A percentile compares a stretch with the other conserved stretches of the same genome.
phyloP scores from a whole-genome alignment of 2,329 filamentous ascomycete species.

The Aspergillus arachidicola region DNA sequence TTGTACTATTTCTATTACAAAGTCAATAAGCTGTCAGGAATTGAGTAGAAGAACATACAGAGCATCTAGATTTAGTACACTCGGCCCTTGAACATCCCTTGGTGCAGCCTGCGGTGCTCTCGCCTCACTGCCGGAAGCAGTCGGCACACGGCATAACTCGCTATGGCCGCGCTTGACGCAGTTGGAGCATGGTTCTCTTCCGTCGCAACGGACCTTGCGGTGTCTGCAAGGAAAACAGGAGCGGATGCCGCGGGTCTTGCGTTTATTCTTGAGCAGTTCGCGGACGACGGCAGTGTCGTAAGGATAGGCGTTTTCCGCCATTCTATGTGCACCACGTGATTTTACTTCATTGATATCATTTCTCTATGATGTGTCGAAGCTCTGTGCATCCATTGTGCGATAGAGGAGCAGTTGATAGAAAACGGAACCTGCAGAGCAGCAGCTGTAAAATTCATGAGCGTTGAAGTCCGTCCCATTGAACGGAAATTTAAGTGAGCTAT shows the following conservation, averaged over 20 bases:
- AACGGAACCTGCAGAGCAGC: not conserved
- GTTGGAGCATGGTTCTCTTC: slow-evolving; percentile 19
- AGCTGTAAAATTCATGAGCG: not conserved
- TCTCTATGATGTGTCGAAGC: not conserved
- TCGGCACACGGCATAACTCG: slow-evolving; percentile 24
- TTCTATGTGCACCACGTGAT: not conserved
- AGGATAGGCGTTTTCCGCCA: slow-evolving; percentile 21
- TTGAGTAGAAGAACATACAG: not conserved
- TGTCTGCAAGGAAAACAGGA: slow-evolving; percentile 30
- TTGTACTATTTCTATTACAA: not conserved
- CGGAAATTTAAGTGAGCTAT: not conserved
- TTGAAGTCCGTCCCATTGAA: not conserved
- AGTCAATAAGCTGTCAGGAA: not conserved
- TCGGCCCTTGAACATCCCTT: not conserved
- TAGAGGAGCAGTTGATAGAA: not conserved
- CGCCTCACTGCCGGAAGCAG: slow-evolving; percentile 3
- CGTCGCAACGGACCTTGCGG: slow-evolving; percentile 26
- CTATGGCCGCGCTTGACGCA: slow-evolving; percentile 23
- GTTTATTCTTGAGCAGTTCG: slow-evolving; percentile 27
- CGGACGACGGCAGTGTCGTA: slow-evolving; percentile 25
- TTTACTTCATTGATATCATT: not conserved
- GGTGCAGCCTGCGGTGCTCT: not conserved
- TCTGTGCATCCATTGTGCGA: not conserved
- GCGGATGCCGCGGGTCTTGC: slow-evolving; percentile 23
- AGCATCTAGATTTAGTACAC: slow-evolving; percentile 3